phyloP scores from a whole-genome alignment of 192 early-diverging fungal species.

The Coemansia sp. region DNA sequence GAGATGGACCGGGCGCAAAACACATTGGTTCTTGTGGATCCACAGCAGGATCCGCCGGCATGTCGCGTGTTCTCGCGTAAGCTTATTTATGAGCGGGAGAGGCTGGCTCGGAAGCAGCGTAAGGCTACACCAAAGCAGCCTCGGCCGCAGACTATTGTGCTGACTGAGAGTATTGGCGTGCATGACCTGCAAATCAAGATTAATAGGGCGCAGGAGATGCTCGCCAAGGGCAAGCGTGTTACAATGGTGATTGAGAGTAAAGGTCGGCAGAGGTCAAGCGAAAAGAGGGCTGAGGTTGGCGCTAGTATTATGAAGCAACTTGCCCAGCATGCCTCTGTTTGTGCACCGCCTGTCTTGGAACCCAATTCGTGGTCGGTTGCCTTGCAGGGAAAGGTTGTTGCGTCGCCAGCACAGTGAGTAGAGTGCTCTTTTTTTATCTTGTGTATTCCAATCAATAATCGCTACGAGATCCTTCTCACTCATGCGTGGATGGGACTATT shows the following conservation, averaged over 20 bases:
- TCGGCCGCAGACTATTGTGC: conserved; percentile 23
- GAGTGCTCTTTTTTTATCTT: not conserved
- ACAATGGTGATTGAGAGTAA: conserved; percentile 24
- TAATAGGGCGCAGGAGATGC: conserved; percentile 7
- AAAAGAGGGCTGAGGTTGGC: conserved; percentile 10
- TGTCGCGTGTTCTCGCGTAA: conserved; percentile 45
- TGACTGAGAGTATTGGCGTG: conserved; percentile 20
- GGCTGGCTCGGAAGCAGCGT: conserved; percentile 22
- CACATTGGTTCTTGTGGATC: conserved; percentile 36
- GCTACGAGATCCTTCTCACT: not conserved
- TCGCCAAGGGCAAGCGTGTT: conserved; percentile 33
- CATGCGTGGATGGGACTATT: not conserved
- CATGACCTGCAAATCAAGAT: conserved; percentile 43
- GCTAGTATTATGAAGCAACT: conserved; percentile 4
- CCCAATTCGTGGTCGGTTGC: conserved; percentile 23
- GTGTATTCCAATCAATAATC: not conserved
- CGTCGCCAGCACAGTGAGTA: not conserved
- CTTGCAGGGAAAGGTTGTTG: conserved; percentile 24
- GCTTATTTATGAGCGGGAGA: conserved; percentile 40
- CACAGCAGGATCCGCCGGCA: conserved; percentile 19
- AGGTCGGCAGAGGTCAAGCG: not conserved
- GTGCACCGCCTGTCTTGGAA: conserved; percentile 16
- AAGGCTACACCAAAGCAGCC: conserved; percentile 1
- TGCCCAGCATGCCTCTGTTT: conserved; percentile 4
- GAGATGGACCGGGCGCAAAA: conserved; percentile 26